Base-by-base conservation (phyloP, 2,329 filamentous ascomycete species). In the Zarea fungicola region DNA sequence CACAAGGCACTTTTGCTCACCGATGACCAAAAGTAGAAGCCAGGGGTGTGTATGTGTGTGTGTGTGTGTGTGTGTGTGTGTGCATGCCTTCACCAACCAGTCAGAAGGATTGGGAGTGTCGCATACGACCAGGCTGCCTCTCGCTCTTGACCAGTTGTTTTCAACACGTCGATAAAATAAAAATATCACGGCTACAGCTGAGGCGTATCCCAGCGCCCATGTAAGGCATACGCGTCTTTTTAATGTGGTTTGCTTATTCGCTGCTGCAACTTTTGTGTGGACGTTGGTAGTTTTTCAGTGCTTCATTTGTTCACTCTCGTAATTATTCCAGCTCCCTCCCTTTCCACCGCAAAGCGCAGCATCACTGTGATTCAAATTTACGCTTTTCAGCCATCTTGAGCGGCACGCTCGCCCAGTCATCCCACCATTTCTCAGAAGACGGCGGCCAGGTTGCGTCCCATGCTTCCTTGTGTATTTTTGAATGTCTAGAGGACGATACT, bases 291-390 rank as follows among this genome's bases (percentile, higher is more conserved):
- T 28, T 41, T 29, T 41, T 41, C 23, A 41, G 39, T 41, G 39
- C 39, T 41, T 41, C 16, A 21, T 19, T 41, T 41, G n/a, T 41
- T 28, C 10, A 42, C 40, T 42, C 40, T 42, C 40, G 26, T 21
- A 42, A 31, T 42, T 42, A 31, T 42, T 42, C 16, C 26, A 22
- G 26, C 40, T 31, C 40, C 23, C 16, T 29, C 29, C 23, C 16
- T 29, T 42, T 42, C 25, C 39, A 19, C 25, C 16, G 25, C 25
- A 42, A 42, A 42, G 39, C 40, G 40, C 40, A 42, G 40, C 26
- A 42, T 42, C 25, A 42, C 40, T 42, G 26, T 42, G 40, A 42
- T 42, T 42, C 26, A 42, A 42, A 42, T 31, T 42, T 42, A 42
- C 40, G 26, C 40, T 42, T 31, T 42, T 42, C 40, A 42, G 40